Evolutionary conservation across 176 grass and related monocot species (phyloP), one percentile per base, ranked within the genome.

Genomic region (Poa annua): DNA sequence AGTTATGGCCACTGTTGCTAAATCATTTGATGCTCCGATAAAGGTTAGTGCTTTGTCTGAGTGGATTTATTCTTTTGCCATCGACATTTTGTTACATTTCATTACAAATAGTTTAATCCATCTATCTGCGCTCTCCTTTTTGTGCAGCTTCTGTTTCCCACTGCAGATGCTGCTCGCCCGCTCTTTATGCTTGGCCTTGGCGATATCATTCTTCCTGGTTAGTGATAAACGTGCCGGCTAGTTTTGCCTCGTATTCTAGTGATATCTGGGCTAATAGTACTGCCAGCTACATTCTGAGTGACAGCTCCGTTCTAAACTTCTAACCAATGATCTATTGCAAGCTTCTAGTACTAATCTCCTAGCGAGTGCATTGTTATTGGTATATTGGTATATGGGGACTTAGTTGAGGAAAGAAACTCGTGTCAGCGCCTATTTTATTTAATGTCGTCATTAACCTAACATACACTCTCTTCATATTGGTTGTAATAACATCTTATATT

Each of bases 11-110:
- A 98, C 92, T 81, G 95, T 94, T 85, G 95, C 95, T 73, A 98
- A 95, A 91, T 98, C 95, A 49, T 98, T 98, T 91, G 92, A 98
- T 90, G 95, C 95, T 76, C 95, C 95, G 1, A 98, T 98, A 83
- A 98, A 98, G 95, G 92, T 95, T 50, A 39, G 77, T 73, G n/a
- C 32, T 77, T 50, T 80, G 13, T 9, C 5, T 56, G 4, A 48
- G 15, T 78, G 16, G 26, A 75, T 22, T 64, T 3, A 16, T 1
- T 54, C 3, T 63, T 79, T 35, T n/a, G n/a, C 51, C 36, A 49
- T 54, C 4, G 0, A 9, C 14, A 20, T 62, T 57, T 57, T 12
- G 29, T 80, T 83, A 8, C 34, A 12, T 69, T 88, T 90, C 7
- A 26, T 56, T 52, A 41, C 4, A 17, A 14, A 60, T 33, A 77